Base-by-base conservation (phyloP, 176 grass and related monocot genomes). In the Themeda triandra region DNA sequence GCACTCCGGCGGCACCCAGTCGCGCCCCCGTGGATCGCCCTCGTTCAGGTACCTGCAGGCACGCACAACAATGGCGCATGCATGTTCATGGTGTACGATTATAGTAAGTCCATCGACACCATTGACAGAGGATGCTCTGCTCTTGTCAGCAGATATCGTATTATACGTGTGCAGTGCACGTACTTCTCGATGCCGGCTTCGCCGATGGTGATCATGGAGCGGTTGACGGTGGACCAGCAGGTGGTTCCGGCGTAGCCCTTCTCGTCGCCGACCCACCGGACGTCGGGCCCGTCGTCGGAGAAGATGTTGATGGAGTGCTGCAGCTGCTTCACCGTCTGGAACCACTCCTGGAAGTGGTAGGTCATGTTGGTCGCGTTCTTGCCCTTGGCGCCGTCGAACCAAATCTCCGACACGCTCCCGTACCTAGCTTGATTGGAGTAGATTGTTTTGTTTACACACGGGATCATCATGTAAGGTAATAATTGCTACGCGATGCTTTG, bases 191-290 rank as follows among this genome's bases (percentile, higher is more conserved):
- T 87, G 84, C 87, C 89, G 10, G 81, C 92, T 46, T 90, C 87
- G 80, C 91, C 96, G 76, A 98, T 98, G 21, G 82, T 98, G 71
- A 98, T 85, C 77, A 33, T 67, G 15, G 93, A 95, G 35, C 81
- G 87, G 79, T 98, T 95, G 81, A 91, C 71, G 67, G 93, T 87
- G 69, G 96, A 98, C 96, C 96, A 98, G 82, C 96, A 94, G 5
- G 96, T 95, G 0, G 85, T 44, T 0, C 93, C 93, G n/a, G 96
- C 96, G 68, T 37, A 92, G 1, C 93, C 96, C 2, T 79, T 45
- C 91, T 98, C 96, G 89, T 98, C 96, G 75, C 96, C 96, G 59
- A 98, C 96, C 93, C 96, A 95, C 6, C 96, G 89, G 59, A 95
- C 36, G 62, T 98, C 93, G 13, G 96, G 96, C 15, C 96, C 96